These are phyloP conservation scores for Thelephora aurantiotincta DNA, from an alignment of 768 basidiomycete species.

Conservation along the genomic window DNA sequence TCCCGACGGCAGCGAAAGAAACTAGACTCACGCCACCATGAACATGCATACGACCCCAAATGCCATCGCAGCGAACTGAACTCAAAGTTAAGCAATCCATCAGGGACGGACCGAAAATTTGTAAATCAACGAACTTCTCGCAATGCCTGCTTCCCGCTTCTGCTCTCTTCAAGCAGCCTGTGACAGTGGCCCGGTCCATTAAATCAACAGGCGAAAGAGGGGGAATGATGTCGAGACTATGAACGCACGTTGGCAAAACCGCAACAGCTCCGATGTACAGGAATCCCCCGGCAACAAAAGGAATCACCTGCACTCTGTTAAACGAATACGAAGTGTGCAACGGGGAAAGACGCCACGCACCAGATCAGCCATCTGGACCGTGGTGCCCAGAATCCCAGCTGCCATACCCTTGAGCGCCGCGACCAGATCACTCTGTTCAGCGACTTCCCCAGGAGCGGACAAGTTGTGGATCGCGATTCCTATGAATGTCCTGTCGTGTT, in stretches of 20 bases:
- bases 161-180: slow-evolving; percentile 77
- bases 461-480: slow-evolving; percentile 76
- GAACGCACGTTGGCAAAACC: slow-evolving; percentile 73
- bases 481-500: slow-evolving; percentile 55
- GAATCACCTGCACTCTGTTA: slow-evolving; percentile 48
- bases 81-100: slow-evolving; percentile 1
- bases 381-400: slow-evolving; percentile 72
- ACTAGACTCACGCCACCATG: slow-evolving; percentile 65
- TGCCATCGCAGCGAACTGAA: slow-evolving; percentile 81
- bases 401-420: slow-evolving; percentile 68
- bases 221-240: slow-evolving; percentile 3
- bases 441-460: slow-evolving; percentile 33
- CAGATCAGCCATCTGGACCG: slow-evolving; percentile 63
- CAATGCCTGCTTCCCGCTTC: slow-evolving; percentile 77
- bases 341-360: slow-evolving; percentile 29
- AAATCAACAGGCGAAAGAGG: slow-evolving; percentile 1
- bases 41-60: slow-evolving; percentile 90
- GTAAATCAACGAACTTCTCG: slow-evolving; percentile 50
- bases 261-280: slow-evolving; percentile 90
- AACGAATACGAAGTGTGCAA: slow-evolving; percentile 9
- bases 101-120: neutral
- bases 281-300: slow-evolving; percentile 85
- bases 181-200: slow-evolving; percentile 2
- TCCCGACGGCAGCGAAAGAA: neutral
- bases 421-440: slow-evolving; percentile 43